Conservation (phyloP, 306 rosid genomes). For the Ammopiptanthus mongolicus region DNA sequence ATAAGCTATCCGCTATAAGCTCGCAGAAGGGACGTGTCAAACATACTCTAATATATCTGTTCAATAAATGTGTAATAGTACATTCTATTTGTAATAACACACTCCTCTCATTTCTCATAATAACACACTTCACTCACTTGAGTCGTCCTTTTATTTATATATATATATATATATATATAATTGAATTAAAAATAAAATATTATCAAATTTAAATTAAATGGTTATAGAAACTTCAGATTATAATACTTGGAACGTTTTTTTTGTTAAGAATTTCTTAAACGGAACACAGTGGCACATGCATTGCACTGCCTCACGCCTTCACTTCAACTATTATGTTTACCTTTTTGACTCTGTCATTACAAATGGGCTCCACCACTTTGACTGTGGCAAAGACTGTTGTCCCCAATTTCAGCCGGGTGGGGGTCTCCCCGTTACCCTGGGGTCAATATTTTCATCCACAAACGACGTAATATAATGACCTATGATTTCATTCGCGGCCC, state of each 20-base stretch:
- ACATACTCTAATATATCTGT: too few species aligned
- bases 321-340: background rate
- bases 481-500: background rate
- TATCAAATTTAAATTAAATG: background rate
- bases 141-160: too few species aligned
- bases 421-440: background rate
- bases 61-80: too few species aligned
- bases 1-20: too few species aligned
- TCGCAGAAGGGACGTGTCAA: too few species aligned
- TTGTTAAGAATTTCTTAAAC: too few species aligned
- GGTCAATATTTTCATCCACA: background rate
- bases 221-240: too few species aligned
- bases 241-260: too few species aligned
- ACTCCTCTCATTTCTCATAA: too few species aligned
- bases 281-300: conserved; percentile 3
- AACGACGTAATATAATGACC: background rate
- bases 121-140: too few species aligned
- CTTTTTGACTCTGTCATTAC: conserved; percentile 4
- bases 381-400: background rate
- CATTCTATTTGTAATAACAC: too few species aligned
- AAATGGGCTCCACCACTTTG: conserved; percentile 12
- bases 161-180: too few species aligned
- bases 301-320: background rate
- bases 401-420: background rate
- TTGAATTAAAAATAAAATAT: background rate